Conservation (phyloP, 1,284 basidiomycete genomes). For the Cryptococcus sp. region DNA sequence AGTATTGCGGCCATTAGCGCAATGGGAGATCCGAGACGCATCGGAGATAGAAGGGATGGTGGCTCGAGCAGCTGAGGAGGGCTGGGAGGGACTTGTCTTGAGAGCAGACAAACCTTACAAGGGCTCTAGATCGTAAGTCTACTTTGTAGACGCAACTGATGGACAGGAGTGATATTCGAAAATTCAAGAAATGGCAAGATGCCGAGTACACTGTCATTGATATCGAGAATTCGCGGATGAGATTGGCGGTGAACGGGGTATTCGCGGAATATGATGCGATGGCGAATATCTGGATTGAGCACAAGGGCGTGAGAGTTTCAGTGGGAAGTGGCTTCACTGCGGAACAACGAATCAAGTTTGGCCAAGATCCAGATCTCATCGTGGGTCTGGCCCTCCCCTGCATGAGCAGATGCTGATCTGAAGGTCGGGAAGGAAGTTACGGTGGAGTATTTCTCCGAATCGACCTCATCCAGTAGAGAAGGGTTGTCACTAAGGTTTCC, state of each 20-base stretch:
- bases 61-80: constrained; percentile 27
- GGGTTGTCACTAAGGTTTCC: constrained; percentile 41
- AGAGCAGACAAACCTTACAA: constrained; percentile 39
- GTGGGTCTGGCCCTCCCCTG: constrained; percentile 14
- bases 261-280: constrained; percentile 34
- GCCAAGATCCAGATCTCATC: constrained; percentile 30
- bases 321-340: constrained; percentile 43
- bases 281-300: constrained; percentile 36
- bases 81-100: constrained; percentile 45
- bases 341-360: constrained; percentile 37
- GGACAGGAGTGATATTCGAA: constrained; percentile 34
- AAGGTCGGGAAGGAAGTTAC: constrained; percentile 44
- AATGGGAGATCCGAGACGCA: constrained; percentile 18
- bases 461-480: constrained; percentile 18
- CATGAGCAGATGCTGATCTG: neutral
- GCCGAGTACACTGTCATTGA: constrained; percentile 37
- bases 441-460: constrained; percentile 45
- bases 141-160: neutral
- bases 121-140: constrained; percentile 35
- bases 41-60: constrained; percentile 36
- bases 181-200: constrained; percentile 46
- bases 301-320: constrained; percentile 34
- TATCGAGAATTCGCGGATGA: constrained; percentile 26
- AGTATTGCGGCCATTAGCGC: constrained; percentile 26
- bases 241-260: constrained; percentile 32